Evolutionary conservation across 441 rosid genomes (phyloP), one percentile per base, ranked within the genome.

Genomic region (Croton laevigatus): DNA sequence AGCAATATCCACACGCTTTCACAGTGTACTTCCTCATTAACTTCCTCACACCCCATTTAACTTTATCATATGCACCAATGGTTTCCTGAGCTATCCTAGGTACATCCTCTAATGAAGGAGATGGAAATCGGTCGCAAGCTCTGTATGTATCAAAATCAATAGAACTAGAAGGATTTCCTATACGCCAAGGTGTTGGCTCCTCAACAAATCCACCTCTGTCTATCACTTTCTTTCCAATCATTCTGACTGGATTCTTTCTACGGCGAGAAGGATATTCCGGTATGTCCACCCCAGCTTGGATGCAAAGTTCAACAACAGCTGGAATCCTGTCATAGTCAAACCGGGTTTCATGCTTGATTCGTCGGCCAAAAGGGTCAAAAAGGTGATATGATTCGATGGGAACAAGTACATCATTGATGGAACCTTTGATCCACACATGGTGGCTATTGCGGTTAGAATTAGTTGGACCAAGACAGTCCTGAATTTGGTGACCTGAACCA

Each of bases 1-100:
- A 75, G 79, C 96, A 90, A 76, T 90, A 88, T 52, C 93, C 96
- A 53, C 96, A 94, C 4, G 98, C 98, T 84, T 91, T 94, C 69
- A 89, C 97, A 0, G 89, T 82, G 81, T 76, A 90, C 38, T 89
- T 84, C 71, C 48, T 78, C 97, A 91, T 94, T 82, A 94, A 65
- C 65, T 76, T 88, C 37, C 81, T 85, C 66, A 91, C 90, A 17
- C 94, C 96, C 48, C 76, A 63, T 68, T 88, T 84, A 53, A 94
- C 94, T 3, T 69, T 78, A 69, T 76, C 91, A 27, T 87, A 89
- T 34, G 97, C 94, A 59, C 89, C 74, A 69, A 94, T 77, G 19
- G 98, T 91, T 75, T 91, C 90, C 72, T 89, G 89, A 19, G 97
- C 97, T 71, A 90, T 87, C 73, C 69, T 75, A 17, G 88, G 86